These are phyloP conservation scores for Euphorbia lathyris DNA, from an alignment of 345 rosid species.

Conservation along the genomic window DNA sequence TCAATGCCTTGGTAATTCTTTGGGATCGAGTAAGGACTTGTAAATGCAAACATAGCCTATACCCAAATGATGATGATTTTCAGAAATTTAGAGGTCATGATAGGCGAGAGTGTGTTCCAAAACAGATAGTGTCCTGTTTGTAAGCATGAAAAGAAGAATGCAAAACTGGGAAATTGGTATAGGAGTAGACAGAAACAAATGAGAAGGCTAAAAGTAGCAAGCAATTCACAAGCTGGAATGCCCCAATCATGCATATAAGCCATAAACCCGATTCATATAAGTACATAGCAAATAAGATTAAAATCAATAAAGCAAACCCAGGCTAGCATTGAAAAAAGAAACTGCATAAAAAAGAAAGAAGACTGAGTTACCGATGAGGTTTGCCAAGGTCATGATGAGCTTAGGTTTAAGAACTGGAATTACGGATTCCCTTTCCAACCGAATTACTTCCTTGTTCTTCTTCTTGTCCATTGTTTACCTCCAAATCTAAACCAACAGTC, in stretches of 20 bases:
- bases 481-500: not conserved
- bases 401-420: constrained; percentile 88
- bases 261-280: not conserved
- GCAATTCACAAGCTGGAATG: not conserved
- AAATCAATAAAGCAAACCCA: not conserved
- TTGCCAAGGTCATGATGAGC: constrained; percentile 90
- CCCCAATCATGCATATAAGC: not conserved
- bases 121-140: not conserved
- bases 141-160: not conserved
- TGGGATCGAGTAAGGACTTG: not conserved
- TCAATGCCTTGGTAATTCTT: not conserved
- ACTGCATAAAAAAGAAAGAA: not conserved
- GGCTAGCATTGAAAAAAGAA: too few species aligned
- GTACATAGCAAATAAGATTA: not conserved
- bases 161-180: not conserved
- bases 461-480: constrained; percentile 14
- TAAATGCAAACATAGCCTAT: not conserved
- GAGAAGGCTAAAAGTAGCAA: not conserved
- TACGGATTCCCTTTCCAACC: constrained; percentile 86
- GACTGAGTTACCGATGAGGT: constrained; percentile 61
- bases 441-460: constrained; percentile 63
- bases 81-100: not conserved
- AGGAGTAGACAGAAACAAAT: too few species aligned
- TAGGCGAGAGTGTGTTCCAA: not conserved
- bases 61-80: not conserved